A percentile compares a stretch with the other conserved stretches of the same genome.
Evolutionary conservation across 1,139 yeast genomes (phyloP).

Genomic region (Ogataea hybrid): DNA sequence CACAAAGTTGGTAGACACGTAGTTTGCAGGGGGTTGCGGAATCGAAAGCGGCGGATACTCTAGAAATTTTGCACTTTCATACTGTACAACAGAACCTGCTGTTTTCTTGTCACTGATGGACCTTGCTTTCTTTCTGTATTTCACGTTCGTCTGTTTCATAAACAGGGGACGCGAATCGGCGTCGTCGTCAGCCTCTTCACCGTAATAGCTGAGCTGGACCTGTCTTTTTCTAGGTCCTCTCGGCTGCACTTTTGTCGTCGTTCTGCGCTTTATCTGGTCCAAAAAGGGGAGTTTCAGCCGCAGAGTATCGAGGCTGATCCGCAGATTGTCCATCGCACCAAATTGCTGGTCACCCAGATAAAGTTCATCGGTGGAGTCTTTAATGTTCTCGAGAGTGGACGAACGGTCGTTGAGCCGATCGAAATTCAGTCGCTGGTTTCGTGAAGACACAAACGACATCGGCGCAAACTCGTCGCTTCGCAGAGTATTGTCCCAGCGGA

Average conservation of each 20-base stretch:
- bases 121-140: slow-evolving; percentile 8
- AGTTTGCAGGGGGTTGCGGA: not conserved
- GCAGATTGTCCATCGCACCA: not conserved
- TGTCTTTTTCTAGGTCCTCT: slow-evolving; percentile 4
- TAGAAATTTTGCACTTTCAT: not conserved
- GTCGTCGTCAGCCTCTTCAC: slow-evolving; percentile 14
- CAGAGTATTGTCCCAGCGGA: slow-evolving; percentile 2
- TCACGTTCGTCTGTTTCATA: slow-evolving; percentile 8
- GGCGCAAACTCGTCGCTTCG: slow-evolving; percentile 13
- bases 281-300: slow-evolving; percentile 1
- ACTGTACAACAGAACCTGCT: not conserved
- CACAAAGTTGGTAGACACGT: not conserved
- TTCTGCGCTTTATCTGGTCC: not conserved
- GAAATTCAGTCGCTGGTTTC: slow-evolving; percentile 20
- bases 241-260: not conserved
- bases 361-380: slow-evolving; percentile 13
- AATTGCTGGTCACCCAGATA: not conserved
- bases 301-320: slow-evolving; percentile 2
- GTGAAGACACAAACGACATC: slow-evolving; percentile 17
- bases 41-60: not conserved
- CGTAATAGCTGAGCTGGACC: slow-evolving; percentile 17
- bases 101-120: not conserved
- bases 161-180: slow-evolving; percentile 4
- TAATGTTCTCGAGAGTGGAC: slow-evolving; percentile 9
- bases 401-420: slow-evolving; percentile 16